Base-by-base conservation (phyloP, 805 yeast genomes). In the Candida patagonica region DNA sequence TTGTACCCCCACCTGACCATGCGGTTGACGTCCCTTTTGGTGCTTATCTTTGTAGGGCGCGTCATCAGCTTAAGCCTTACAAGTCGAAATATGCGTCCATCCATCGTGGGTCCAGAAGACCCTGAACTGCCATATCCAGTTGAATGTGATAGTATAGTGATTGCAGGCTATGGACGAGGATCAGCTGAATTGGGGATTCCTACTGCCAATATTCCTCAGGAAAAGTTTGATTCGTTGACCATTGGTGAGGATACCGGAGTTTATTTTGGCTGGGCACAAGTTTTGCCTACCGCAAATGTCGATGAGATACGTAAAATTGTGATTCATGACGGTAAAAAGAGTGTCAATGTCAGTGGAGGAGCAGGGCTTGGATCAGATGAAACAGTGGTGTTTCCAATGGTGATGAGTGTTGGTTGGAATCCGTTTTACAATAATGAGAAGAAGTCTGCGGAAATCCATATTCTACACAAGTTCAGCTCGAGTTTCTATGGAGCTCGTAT, bases 381-480 rank as follows among this genome's bases (percentile, higher is more conserved):
- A 30, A 62, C 70, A 2, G 67, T 68, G 37, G 61, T 62, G 15
- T 69, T 68, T 1, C 96, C 96, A 0, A 86, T 87, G 79, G 98
- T 92, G 6, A 80, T 89, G 84, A 84, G 95, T 6, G 70, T 92
- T 15, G 99, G 99, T 1, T 85, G 87, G 83, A 92, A 92, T 56
- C 97, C 98, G 27, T 89, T 80, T 57, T 92, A 76, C 63, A 73
- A 78, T 20, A 88, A 92, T 60, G 68, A 74, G 37, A 72, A 73
- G 50, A 85, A 84, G 61, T 78, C 95, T 0, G 94, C 92, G 3
- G 71, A 92, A 53, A 66, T 92, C 17, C 96, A 92, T 59, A 71
- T 92, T 4, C 68, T 92, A 40, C 94, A 86, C 61, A 62, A 78
- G 31, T 92, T 87, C 53, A 41, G 34, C 19, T 47, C 55, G 0